These are phyloP conservation scores for Nemania sp. DNA, from an alignment of 2,329 filamentous ascomycete genomes.

Conservation along the genomic window DNA sequence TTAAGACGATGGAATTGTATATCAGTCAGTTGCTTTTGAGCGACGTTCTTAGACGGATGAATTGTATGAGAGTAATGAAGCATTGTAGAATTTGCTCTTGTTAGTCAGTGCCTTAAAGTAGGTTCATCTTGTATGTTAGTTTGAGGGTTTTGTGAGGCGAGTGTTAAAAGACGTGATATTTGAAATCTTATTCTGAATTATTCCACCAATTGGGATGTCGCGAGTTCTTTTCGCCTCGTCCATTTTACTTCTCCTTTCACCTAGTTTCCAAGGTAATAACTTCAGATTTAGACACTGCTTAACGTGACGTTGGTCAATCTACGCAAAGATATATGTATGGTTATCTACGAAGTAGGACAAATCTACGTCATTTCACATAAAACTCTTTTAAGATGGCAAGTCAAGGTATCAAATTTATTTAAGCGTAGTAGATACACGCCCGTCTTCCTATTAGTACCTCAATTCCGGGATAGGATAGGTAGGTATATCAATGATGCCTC, in stretches of 20 bases:
- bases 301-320: too few relatives aligned
- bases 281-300: too few relatives aligned
- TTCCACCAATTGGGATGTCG: background rate
- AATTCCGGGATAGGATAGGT: slow-evolving; percentile 4
- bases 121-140: background rate
- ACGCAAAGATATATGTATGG: too few relatives aligned
- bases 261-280: too few relatives aligned
- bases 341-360: background rate
- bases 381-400: background rate
- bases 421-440: background rate
- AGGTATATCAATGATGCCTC: slow-evolving; percentile 16
- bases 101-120: background rate
- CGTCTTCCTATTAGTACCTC: slow-evolving; percentile 17
- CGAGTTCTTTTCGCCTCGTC: background rate
- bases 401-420: slow-evolving; percentile 21
- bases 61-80: background rate
- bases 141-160: too few relatives aligned
- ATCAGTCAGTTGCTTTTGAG: background rate
- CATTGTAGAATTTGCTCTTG: background rate
- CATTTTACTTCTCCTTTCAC: too few relatives aligned
- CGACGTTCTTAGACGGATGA: background rate
- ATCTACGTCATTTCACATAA: too few relatives aligned
- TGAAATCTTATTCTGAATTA: background rate
- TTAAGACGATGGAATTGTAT: slow-evolving; percentile 23
- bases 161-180: too few relatives aligned